These are phyloP conservation scores for Cicer cuneatum DNA, from an alignment of 306 rosid species.

Conservation along the genomic window DNA sequence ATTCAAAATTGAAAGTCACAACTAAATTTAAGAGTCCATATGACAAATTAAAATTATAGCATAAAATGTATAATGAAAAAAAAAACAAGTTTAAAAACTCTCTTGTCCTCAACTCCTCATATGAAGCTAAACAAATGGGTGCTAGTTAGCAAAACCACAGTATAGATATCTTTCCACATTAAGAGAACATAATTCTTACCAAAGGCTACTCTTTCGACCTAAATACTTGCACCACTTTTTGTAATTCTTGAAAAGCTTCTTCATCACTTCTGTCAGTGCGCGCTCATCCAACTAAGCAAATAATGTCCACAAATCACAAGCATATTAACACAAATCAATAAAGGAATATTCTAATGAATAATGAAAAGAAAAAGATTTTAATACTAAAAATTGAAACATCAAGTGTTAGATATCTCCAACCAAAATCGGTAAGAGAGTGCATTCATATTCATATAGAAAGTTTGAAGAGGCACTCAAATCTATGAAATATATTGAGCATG, in stretches of 20 bases:
- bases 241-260: constrained; percentile 96
- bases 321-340: constrained; percentile 20
- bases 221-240: constrained; percentile 99
- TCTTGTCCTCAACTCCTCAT: not conserved
- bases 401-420: not conserved
- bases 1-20: constrained; percentile 29
- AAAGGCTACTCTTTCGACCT: constrained; percentile 98
- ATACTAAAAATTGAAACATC: constrained; percentile 30
- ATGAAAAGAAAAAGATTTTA: constrained; percentile 8
- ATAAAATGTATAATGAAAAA: constrained; percentile 32
- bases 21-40: constrained; percentile 27
- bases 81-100: constrained; percentile 20
- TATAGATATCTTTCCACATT: constrained; percentile 26
- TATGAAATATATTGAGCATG: not conserved
- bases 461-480: constrained; percentile 8
- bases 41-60: constrained; percentile 10
- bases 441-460: not conserved
- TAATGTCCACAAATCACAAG: constrained; percentile 46
- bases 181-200: constrained; percentile 57
- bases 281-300: constrained; percentile 90
- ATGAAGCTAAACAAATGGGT: constrained; percentile 14
- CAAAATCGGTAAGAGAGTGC: not conserved
- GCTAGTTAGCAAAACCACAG: constrained; percentile 22
- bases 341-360: constrained; percentile 21
- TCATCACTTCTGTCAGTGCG: constrained; percentile 95